Evolutionary conservation across 2,329 filamentous ascomycete species (phyloP), one percentile per base, ranked within the genome.

Genomic region (Diaporthe sp.): DNA sequence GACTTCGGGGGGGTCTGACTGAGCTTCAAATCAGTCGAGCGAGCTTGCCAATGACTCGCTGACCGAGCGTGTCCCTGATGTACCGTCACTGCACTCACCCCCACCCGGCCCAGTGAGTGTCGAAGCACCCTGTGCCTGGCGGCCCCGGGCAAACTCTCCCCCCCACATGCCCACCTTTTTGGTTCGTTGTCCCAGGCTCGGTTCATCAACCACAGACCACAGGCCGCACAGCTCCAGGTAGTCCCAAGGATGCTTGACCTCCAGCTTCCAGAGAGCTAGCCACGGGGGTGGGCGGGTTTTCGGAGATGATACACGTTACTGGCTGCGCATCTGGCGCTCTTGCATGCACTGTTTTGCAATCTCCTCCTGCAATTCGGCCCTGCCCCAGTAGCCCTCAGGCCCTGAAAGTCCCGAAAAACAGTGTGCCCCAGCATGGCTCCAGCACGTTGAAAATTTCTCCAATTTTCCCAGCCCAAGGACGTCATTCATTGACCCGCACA

Each of bases 311-410:
- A 70, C 65, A 55, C 49, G 58, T 58, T 71, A 63, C 65, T 76
- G 75, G 63, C 58, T 39, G 74, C 60, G 39, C 60, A 22, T 34
- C 42, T 39, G 57, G 34, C 65, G 51, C 58, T 75, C 67, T 76
- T 75, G 73, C 73, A 68, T 71, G 60, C 61, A 51, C 57, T 42
- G 68, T 76, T 75, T 76, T 73, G 73, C 75, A 72, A 73, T 72
- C 60, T 67, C 74, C 39, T 76, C 73, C 73, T 75, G 75, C 73
- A 75, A 75, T 76, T 75, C 75, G 70, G 63, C 55, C 75, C 75
- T 76, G 70, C 70, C 58, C 70, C 61, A 73, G 67, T 75, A 61
- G 61, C 60, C n/a, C 60, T 67, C 51, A 61, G 63, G 71, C 74
- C 70, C 71, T 76, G 74, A 76, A 67, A 53, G 44, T 65, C 60